Evolutionary conservation across 2,329 filamentous ascomycete genomes (phyloP), one percentile per base, ranked within the genome.

Genomic region (Cladobotryum protrusum): DNA sequence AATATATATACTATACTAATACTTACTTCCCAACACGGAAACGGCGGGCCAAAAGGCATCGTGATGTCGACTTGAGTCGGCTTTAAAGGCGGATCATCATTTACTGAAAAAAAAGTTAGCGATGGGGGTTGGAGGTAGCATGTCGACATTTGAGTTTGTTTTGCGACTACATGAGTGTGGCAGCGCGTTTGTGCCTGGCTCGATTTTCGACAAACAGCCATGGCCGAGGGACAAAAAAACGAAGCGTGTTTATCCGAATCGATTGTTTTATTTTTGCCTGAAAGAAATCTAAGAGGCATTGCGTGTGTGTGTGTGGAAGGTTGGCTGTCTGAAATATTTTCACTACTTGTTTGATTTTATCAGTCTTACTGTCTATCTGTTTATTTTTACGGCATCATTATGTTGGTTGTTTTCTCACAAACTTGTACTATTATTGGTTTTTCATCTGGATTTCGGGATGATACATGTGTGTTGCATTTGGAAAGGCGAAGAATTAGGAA

Each of bases 291-390:
- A 9, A 6, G 11, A 29, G 24, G 24, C 24, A 17, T 39, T 36
- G n/a, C n/a, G n/a, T n/a, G n/a, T n/a, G n/a, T n/a, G n/a, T 18
- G 11, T 13, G 34, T n/a, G 34, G 12, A 41, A 24, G 33, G 41
- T 12, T 35, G 37, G 43, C 19, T 54, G 43, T 43, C 44, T 51
- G 44, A 48, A 52, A 37, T 34, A 35, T 43, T 24, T 33, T n/a
- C 24, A 29, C 7, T n/a, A 29, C 24, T 29, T 29, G 24, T 29
- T 29, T 29, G 24, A 29, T 29, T 29, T 29, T 29, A 6, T 8
- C 24, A 6, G 11, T 8, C 6, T 8, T 29, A 29, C 11, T 29
- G 24, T 29, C 24, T 29, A 29, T 29, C 24, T 29, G 24, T 29
- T 29, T 29, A 8, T 7, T 24, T 7, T 29, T 29, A 29, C 24